Conservation (phyloP, 2,329 filamentous ascomycete species). For the Zalaria obscura region DNA sequence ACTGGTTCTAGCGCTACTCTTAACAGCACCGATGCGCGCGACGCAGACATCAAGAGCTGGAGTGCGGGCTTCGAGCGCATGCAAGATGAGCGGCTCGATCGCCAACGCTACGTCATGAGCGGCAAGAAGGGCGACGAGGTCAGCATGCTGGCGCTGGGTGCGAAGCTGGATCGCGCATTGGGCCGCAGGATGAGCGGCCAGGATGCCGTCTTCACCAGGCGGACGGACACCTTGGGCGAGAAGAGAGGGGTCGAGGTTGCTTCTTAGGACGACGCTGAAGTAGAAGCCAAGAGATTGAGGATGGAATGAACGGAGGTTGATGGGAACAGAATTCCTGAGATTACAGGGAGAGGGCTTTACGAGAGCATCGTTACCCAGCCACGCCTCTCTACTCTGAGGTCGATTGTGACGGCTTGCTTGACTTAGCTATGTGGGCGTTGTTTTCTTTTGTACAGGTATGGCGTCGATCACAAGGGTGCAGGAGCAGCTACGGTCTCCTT, state of each 20-base stretch:
- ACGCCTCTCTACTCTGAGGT: too few relatives aligned
- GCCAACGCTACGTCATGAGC: conserved; percentile 68
- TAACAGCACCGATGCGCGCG: conserved; percentile 30
- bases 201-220: conserved; percentile 67
- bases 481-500: too few relatives aligned
- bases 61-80: conserved; percentile 71
- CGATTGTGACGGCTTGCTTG: too few relatives aligned
- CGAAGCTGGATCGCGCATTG: conserved; percentile 80
- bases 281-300: too few relatives aligned
- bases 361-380: too few relatives aligned
- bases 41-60: conserved; percentile 58
- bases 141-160: conserved; percentile 74
- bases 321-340: too few relatives aligned
- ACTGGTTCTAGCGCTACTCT: conserved; percentile 14
- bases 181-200: conserved; percentile 76
- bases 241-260: neutral
- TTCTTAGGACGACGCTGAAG: neutral
- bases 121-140: conserved; percentile 70
- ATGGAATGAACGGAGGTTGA: too few relatives aligned
- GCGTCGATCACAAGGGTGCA: too few relatives aligned
- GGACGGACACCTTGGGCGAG: conserved; percentile 11
- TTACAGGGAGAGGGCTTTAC: too few relatives aligned
- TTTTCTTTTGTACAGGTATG: too few relatives aligned
- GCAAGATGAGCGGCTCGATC: conserved; percentile 72
- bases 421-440: too few relatives aligned